Percentiles rank a stretch among this genome's conserved stretches.
These are phyloP conservation scores for Lyophyllum shimeji DNA, from an alignment of 768 basidiomycete species.

Conservation along the genomic window DNA sequence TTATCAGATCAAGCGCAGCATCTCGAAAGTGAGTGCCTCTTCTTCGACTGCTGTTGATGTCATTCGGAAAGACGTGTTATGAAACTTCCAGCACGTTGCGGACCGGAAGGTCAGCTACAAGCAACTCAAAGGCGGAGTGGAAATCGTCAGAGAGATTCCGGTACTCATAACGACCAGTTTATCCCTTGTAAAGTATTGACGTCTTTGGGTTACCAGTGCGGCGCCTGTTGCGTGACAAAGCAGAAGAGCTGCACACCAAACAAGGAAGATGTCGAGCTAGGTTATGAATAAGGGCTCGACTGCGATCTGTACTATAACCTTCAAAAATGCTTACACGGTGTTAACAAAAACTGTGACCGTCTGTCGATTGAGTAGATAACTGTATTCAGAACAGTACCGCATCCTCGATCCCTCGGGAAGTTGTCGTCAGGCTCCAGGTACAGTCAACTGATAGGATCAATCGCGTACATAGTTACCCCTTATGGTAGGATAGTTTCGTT, in stretches of 20 bases:
- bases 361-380: neutral
- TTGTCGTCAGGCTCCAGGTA: no score
- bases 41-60: no score
- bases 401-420: no score
- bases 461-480: neutral
- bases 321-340: neutral
- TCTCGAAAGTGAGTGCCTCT: conserved; percentile 37
- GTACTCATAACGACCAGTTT: conserved; percentile 13
- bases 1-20: conserved; percentile 34
- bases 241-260: conserved; percentile 6
- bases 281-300: neutral
- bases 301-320: neutral
- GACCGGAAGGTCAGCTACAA: conserved; percentile 51
- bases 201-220: conserved; percentile 41
- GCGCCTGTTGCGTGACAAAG: conserved; percentile 35
- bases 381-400: no score
- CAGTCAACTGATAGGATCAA: neutral
- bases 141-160: conserved; percentile 32
- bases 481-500: neutral
- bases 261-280: conserved; percentile 13
- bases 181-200: neutral
- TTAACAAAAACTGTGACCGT: neutral
- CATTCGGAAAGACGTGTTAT: neutral
- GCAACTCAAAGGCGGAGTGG: conserved; percentile 44
- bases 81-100: conserved; percentile 41